phyloP scores from a whole-genome alignment of 306 rosid species.

The Styphnolobium japonicum region DNA sequence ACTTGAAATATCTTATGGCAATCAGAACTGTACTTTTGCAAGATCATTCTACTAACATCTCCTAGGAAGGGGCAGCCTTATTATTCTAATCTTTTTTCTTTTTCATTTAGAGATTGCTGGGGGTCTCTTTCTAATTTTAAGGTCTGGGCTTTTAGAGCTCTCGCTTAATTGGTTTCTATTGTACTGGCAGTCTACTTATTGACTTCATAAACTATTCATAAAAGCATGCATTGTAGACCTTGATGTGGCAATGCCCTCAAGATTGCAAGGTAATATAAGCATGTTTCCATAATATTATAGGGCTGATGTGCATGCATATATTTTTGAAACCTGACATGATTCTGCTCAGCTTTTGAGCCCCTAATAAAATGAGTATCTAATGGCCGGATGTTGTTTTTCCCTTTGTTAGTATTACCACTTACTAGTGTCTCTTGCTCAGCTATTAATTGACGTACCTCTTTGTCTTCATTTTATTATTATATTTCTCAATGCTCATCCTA shows the following conservation, averaged over 20 bases:
- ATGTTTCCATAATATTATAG: not conserved
- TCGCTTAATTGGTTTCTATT: not conserved
- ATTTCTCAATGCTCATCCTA: not conserved
- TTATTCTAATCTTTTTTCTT: not conserved
- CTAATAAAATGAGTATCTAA: not conserved
- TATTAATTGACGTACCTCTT: not conserved
- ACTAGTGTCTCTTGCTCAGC: not conserved
- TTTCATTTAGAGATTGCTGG: constrained; percentile 3
- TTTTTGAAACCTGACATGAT: constrained; percentile 3
- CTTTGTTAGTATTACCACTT: not conserved
- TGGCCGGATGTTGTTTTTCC: not conserved
- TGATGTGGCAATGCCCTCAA: not conserved
- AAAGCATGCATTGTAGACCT: constrained; percentile 9
- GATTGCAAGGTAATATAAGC: not conserved
- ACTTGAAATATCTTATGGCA: not conserved
- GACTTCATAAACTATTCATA: not conserved
- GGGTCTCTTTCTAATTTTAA: not conserved
- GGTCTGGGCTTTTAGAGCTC: not conserved
- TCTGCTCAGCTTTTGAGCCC: not conserved
- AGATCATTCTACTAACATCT: not conserved
- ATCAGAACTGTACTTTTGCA: not conserved
- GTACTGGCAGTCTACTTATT: not conserved
- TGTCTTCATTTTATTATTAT: not conserved
- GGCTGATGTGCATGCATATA: not conserved
- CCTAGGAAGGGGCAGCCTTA: not conserved